A percentile compares a stretch with the other conserved stretches of the same genome.
These are phyloP conservation scores for Wilhelminamyces savonicus DNA, from an alignment of 805 yeast genomes.

Conservation along the genomic window DNA sequence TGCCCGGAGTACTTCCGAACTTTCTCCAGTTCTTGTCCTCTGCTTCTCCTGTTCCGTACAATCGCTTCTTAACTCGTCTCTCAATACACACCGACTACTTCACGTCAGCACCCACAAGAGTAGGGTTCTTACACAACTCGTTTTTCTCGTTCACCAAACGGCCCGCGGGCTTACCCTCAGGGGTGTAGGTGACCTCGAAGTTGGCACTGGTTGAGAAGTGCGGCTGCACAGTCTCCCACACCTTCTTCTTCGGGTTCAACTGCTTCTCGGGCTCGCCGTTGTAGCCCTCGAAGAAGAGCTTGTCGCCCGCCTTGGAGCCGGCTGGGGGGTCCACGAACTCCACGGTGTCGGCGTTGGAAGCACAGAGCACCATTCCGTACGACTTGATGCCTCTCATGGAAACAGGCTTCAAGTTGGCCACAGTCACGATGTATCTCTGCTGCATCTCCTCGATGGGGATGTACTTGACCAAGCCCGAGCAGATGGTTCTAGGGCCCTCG, in stretches of 20 bases:
- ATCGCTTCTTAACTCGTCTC: too few relatives aligned
- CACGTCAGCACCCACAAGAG: conserved; percentile 73
- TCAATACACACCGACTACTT: conserved; percentile 48
- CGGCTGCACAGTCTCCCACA: conserved; percentile 95
- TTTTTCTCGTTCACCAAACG: conserved; percentile 78
- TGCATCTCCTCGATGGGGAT: conserved; percentile 93
- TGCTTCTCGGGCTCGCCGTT: conserved; percentile 86
- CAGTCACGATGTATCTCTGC: conserved; percentile 81
- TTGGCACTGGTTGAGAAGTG: conserved; percentile 73
- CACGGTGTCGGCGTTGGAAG: conserved; percentile 66
- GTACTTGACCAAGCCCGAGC: conserved; percentile 92
- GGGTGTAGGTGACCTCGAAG: conserved; percentile 74
- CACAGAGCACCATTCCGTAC: conserved; percentile 94
- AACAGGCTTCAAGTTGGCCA: conserved; percentile 96
- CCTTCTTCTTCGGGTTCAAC: conserved; percentile 95
- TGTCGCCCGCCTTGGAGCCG: conserved; percentile 92
- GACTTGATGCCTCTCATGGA: conserved; percentile 97
- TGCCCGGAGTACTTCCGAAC: too few relatives aligned
- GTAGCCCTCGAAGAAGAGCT: conserved; percentile 88
- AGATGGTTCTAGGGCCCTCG: conserved; percentile 96
- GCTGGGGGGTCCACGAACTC: conserved; percentile 95
- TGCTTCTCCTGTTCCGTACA: too few relatives aligned
- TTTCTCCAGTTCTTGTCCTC: too few relatives aligned
- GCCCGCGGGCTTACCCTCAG: conserved; percentile 67
- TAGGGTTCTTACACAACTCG: conserved; percentile 64